Evolutionary conservation across 768 basidiomycete species (phyloP), one percentile per base, ranked within the genome.

Genomic region (Mycena venus): DNA sequence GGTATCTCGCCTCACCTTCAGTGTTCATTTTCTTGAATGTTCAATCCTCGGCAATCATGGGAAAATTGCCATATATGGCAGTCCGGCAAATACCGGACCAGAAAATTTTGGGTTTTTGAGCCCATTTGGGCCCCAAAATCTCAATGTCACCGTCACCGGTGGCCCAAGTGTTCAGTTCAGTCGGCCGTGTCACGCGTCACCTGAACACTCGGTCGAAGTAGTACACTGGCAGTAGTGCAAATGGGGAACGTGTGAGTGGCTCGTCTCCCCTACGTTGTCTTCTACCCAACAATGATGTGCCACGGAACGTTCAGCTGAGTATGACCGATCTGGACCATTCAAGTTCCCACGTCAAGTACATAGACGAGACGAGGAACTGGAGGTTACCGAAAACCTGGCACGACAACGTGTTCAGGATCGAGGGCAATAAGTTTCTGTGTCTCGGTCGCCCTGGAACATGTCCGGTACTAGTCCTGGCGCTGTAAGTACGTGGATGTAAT

Each of bases 401-500:
- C 62, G 62, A 63, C 62, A 32, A 63, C 29, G 62, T 63, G 19
- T 63, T 27, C 23, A 32, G 23, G 51, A 53, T 64, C 47, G 63
- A 64, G 49, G 63, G 49, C 49, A 64, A 64, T 42, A 17, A 17
- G 15, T 42, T 42, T 42, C 42, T 42, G 42, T 55, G 23, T 55
- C 53, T 55, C 53, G 25, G 53, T 31, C 25, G 53, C 17, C 53
- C 53, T 31, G 53, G 27, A 55, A 31, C 53, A n/a, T 21, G 55
- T 58, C 55, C 29, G 47, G 47, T 49, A 32, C 31, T 34, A 34
- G 31, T 34, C 32, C 56, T 17, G 19, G 21, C 56, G 21, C 29
- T n/a, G 21, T 32, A 58, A 58, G 31, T 19, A 58, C 56, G 32
- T 32, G 56, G 53, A 58, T 34, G 32, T 34, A 36, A 21, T 34